phyloP scores from a whole-genome alignment of 129 eudicot species.

The Heracleum sosnowskyi region DNA sequence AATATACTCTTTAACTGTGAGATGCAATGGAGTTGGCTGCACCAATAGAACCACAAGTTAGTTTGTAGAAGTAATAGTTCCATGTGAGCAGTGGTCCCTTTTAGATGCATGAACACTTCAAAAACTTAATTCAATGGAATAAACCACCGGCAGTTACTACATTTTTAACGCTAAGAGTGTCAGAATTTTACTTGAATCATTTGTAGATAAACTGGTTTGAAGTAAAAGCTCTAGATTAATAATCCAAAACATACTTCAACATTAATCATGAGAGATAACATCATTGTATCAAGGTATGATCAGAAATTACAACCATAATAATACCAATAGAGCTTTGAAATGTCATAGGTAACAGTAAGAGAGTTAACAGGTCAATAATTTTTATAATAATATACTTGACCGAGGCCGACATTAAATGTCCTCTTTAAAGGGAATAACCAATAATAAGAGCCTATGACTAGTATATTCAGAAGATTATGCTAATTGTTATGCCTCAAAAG shows the following conservation, averaged over 20 bases:
- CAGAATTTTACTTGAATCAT: background rate
- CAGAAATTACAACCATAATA: background rate
- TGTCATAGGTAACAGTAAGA: background rate
- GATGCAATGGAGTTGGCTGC: conserved; percentile 93
- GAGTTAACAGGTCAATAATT: too few relatives aligned
- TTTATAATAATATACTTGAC: too few relatives aligned
- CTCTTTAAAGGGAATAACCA: background rate
- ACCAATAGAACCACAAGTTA: conserved; percentile 1
- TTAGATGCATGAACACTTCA: background rate
- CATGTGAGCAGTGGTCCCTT: background rate
- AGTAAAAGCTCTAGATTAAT: background rate
- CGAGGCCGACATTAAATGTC: background rate
- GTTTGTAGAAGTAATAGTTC: background rate
- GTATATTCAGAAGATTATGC: background rate
- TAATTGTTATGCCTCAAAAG: background rate
- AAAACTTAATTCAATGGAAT: background rate
- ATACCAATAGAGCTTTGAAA: background rate
- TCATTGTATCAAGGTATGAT: background rate
- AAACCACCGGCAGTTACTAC: background rate
- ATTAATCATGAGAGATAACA: background rate
- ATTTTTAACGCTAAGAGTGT: background rate
- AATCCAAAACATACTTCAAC: background rate
- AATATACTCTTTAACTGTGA: conserved; percentile 84
- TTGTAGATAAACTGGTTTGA: background rate
- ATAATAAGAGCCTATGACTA: background rate